Percentiles rank a stretch among this genome's conserved stretches.
phyloP scores from a whole-genome alignment of 257 asterid genomes.

The Striga asiatica region DNA sequence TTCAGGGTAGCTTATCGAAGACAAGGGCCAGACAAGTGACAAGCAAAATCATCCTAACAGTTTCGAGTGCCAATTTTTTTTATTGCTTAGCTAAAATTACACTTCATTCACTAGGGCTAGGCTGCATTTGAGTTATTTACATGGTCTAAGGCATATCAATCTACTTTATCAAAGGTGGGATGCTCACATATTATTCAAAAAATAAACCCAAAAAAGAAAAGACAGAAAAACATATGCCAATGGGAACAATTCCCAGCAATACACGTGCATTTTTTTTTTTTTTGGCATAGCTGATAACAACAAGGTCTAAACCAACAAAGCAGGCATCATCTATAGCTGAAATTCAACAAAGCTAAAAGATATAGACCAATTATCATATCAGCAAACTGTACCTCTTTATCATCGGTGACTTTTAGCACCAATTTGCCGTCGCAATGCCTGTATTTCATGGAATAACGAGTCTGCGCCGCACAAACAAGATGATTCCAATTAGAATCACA shows the following conservation, averaged over 20 bases:
- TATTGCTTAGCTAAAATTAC: too few species aligned
- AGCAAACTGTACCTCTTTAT: constrained; percentile 47
- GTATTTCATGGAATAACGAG: constrained; percentile 77
- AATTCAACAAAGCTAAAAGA: not conserved
- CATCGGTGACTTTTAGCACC: constrained; percentile 79
- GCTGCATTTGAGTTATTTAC: too few species aligned
- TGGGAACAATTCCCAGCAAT: not conserved
- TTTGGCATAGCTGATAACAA: too few species aligned
- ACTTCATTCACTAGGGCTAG: too few species aligned
- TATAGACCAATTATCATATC: not conserved
- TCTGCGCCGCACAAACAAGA: constrained; percentile 28
- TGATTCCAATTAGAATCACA: constrained; percentile 1
- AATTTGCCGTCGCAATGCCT: constrained; percentile 80
- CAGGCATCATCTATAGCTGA: not conserved
- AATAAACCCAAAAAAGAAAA: not conserved
- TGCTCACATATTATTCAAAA: too few species aligned
- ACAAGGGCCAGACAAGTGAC: too few species aligned
- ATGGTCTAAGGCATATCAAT: too few species aligned
- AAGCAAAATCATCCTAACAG: too few species aligned
- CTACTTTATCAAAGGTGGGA: too few species aligned
- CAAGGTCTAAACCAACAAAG: not conserved
- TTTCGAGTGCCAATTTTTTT: too few species aligned
- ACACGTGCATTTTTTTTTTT: too few species aligned
- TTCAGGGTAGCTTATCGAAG: too few species aligned
- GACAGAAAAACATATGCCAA: not conserved